A percentile compares a stretch with the other conserved stretches of the same genome.
These are phyloP conservation scores for Euptelea pleiosperma DNA, from an alignment of 164 flowering plant genomes.

Conservation along the genomic window DNA sequence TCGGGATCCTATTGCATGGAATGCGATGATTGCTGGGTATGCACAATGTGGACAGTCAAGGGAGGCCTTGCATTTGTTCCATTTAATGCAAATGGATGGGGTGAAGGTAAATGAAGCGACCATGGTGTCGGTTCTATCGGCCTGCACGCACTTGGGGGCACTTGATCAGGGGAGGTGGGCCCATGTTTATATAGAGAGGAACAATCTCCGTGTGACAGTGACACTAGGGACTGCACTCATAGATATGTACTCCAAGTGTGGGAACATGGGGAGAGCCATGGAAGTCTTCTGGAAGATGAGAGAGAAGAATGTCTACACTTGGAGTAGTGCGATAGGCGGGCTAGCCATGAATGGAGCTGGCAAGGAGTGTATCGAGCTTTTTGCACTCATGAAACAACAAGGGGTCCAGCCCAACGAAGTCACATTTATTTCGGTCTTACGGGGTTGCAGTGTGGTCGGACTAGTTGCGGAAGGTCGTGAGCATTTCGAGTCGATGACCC, in stretches of 20 bases:
- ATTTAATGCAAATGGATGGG: constrained; percentile 43
- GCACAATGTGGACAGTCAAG: constrained; percentile 38
- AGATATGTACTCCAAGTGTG: constrained; percentile 57
- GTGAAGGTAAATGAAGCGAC: constrained; percentile 43
- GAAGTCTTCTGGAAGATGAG: constrained; percentile 52
- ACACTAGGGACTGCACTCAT: constrained; percentile 49
- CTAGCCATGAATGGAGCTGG: constrained; percentile 61
- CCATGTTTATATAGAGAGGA: constrained; percentile 41
- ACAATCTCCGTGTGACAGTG: constrained; percentile 32
- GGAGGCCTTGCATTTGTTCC: constrained; percentile 45
- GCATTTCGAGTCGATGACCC: constrained; percentile 42
- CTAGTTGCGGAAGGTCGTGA: constrained; percentile 38
- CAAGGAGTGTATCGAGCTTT: constrained; percentile 40
- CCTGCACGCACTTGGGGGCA: constrained; percentile 54
- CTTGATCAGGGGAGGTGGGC: constrained; percentile 60
- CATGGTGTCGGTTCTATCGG: constrained; percentile 48
- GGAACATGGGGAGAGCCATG: constrained; percentile 44
- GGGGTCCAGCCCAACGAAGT: constrained; percentile 48
- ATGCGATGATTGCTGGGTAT: constrained; percentile 55
- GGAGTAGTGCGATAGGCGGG: constrained; percentile 50
- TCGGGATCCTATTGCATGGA: constrained; percentile 45
- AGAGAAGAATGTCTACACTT: constrained; percentile 52
- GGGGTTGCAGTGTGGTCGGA: constrained; percentile 53
- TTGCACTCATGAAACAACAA: constrained; percentile 40
- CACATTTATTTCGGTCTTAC: constrained; percentile 44